Percentiles rank a stretch among this genome's conserved stretches.
Conservation (phyloP, 75 land plant species). For the Pinus taeda region DNA sequence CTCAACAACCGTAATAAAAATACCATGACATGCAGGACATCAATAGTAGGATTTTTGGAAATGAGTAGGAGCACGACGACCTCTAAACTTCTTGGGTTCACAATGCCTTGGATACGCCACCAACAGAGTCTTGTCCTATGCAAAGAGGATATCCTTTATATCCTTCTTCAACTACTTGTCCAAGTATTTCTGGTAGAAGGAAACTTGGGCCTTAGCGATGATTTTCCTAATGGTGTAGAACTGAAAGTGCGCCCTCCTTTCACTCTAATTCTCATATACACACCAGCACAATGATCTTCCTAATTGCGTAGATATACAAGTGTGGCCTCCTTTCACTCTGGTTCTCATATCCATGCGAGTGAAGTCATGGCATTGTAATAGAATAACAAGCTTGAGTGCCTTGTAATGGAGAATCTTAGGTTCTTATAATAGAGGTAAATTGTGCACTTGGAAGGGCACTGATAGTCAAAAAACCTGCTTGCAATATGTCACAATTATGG, state of each 20-base stretch:
- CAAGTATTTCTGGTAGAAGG: slow-evolving; percentile 66
- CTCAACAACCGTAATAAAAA: background rate
- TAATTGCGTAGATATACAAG: too few species aligned
- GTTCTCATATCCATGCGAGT: slow-evolving; percentile 61
- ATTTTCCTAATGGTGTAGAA: slow-evolving; percentile 66
- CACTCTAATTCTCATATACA: too few species aligned
- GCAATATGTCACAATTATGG: too few species aligned
- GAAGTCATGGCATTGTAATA: slow-evolving; percentile 55
- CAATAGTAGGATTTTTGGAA: slow-evolving; percentile 85
- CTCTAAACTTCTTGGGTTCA: slow-evolving; percentile 12
- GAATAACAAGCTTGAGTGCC: slow-evolving; percentile 60
- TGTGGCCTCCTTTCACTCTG: slow-evolving; percentile 24
- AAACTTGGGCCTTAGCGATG: slow-evolving; percentile 69
- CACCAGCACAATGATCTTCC: too few species aligned
- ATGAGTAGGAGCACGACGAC: slow-evolving; percentile 68
- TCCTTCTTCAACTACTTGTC: slow-evolving; percentile 79
- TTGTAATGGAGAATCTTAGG: slow-evolving; percentile 67
- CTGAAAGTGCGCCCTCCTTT: slow-evolving; percentile 63
- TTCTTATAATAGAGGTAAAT: background rate
- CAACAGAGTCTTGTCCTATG: slow-evolving; percentile 66
- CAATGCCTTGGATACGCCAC: slow-evolving; percentile 69
- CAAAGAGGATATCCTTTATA: background rate
- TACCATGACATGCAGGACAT: background rate
- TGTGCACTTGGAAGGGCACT: too few species aligned
- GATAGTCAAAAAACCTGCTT: too few species aligned